Percentiles rank a stretch among this genome's conserved stretches.
Conservation (phyloP, 108 stramenopile species). For the Parietichytrium sp. region DNA sequence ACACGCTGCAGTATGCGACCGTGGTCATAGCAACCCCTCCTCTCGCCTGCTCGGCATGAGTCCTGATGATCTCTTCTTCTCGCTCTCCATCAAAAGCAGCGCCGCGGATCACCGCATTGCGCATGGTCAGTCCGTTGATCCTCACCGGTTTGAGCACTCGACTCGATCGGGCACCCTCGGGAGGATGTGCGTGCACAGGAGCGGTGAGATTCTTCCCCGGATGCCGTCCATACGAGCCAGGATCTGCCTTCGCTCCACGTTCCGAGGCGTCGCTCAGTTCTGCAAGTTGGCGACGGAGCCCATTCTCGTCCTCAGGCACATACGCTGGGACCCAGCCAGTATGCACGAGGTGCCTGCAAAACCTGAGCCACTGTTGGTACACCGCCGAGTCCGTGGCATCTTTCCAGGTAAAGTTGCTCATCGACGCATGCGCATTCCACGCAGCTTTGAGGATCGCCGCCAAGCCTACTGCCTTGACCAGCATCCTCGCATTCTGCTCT, state of each 20-base stretch:
- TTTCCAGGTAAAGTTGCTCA: background rate
- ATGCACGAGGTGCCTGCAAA: background rate
- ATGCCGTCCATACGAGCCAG: too few species aligned
- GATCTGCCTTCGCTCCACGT: background rate
- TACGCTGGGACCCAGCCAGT: background rate
- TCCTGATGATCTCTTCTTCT: background rate
- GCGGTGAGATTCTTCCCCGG: too few species aligned
- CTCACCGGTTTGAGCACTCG: background rate
- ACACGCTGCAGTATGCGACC: constrained; percentile 14
- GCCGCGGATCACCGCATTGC: constrained; percentile 1
- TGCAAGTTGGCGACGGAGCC: background rate
- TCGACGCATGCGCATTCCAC: background rate
- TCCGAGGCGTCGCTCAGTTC: background rate
- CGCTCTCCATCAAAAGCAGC: constrained; percentile 24
- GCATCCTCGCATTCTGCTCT: background rate
- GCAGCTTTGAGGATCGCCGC: background rate
- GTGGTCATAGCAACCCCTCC: constrained; percentile 34
- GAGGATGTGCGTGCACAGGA: too few species aligned
- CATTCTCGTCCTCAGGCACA: constrained; percentile 9
- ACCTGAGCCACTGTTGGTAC: constrained; percentile 12
- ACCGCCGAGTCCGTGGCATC: background rate
- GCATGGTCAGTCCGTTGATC: background rate
- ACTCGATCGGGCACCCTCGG: too few species aligned
- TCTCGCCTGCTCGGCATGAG: background rate
- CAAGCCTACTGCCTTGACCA: constrained; percentile 19